These are phyloP conservation scores for Suillus sp. DNA, from an alignment of 768 basidiomycete species.

Conservation along the genomic window DNA sequence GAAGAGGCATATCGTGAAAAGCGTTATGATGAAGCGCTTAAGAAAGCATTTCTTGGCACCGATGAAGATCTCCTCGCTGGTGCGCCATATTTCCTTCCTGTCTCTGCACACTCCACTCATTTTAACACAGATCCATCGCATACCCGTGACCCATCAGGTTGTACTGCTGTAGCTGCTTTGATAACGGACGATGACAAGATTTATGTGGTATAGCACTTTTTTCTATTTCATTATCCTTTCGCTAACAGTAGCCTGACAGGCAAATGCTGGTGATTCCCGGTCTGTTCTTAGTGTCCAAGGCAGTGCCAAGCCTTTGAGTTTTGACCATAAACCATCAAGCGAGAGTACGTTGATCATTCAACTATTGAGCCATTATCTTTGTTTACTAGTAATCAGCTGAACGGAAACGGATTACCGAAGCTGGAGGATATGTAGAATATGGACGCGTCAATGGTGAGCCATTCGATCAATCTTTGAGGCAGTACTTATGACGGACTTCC, in stretches of 20 bases:
- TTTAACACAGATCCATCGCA: conserved; percentile 71
- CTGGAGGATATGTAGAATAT: conserved; percentile 95
- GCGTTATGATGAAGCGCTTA: conserved; percentile 77
- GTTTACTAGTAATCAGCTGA: conserved; percentile 55
- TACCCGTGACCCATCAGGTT: conserved; percentile 91
- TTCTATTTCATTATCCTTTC: conserved; percentile 7
- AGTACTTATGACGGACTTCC: neutral
- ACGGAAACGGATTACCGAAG: conserved; percentile 80
- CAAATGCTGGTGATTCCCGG: conserved; percentile 97
- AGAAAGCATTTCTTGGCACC: conserved; percentile 87
- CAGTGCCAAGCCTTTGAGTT: conserved; percentile 84
- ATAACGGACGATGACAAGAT: conserved; percentile 78
- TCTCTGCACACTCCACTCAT: conserved; percentile 7
- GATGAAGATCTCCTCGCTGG: conserved; percentile 92
- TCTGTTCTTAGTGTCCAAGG: conserved; percentile 86
- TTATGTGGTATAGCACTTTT: conserved; percentile 62
- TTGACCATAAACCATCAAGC: conserved; percentile 94
- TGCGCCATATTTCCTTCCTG: conserved; percentile 37
- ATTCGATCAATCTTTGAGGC: neutral
- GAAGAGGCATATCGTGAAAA: conserved; percentile 72
- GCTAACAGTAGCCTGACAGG: conserved; percentile 49
- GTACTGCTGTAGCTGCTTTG: conserved; percentile 90
- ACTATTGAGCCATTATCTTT: conserved; percentile 6
- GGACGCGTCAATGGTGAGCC: conserved; percentile 93
- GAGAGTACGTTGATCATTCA: conserved; percentile 54